These are phyloP conservation scores for Calocera viscosa DNA, from an alignment of 768 basidiomycete species.

Conservation along the genomic window DNA sequence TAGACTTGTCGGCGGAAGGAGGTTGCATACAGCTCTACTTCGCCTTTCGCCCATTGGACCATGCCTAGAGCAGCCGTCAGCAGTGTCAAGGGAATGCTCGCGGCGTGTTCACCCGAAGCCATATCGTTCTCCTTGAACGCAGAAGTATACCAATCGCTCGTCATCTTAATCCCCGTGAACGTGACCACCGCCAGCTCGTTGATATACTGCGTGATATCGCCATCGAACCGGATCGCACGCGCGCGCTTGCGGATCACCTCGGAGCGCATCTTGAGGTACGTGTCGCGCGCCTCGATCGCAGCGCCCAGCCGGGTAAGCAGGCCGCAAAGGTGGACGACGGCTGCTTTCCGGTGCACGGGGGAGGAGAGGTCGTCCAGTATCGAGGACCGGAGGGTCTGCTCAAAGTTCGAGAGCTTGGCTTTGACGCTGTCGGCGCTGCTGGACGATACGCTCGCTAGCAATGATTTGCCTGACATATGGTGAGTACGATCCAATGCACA, in stretches of 20 bases:
- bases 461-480: constrained; percentile 43
- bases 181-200: constrained; percentile 77
- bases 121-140: constrained; percentile 94
- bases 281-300: constrained; percentile 61
- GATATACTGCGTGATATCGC: constrained; percentile 73
- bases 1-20: constrained; percentile 89
- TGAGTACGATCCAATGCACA: neutral
- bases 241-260: constrained; percentile 62
- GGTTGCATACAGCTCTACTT: constrained; percentile 69
- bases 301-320: constrained; percentile 65
- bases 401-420: constrained; percentile 45
- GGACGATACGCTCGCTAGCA: constrained; percentile 42
- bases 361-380: constrained; percentile 63
- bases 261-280: constrained; percentile 68
- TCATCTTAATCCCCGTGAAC: constrained; percentile 92
- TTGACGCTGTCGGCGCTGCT: constrained; percentile 32
- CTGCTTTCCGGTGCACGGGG: constrained; percentile 63
- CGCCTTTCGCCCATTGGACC: constrained; percentile 83
- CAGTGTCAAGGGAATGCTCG: neutral
- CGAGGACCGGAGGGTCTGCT: constrained; percentile 52
- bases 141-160: constrained; percentile 93
- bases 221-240: constrained; percentile 82
- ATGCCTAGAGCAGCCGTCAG: constrained; percentile 45
- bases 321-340: constrained; percentile 55
- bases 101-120: constrained; percentile 63